Evolutionary conservation across 2,329 filamentous ascomycete genomes (phyloP), one percentile per base, ranked within the genome.

Genomic region (Dryadomyces quercivorus): DNA sequence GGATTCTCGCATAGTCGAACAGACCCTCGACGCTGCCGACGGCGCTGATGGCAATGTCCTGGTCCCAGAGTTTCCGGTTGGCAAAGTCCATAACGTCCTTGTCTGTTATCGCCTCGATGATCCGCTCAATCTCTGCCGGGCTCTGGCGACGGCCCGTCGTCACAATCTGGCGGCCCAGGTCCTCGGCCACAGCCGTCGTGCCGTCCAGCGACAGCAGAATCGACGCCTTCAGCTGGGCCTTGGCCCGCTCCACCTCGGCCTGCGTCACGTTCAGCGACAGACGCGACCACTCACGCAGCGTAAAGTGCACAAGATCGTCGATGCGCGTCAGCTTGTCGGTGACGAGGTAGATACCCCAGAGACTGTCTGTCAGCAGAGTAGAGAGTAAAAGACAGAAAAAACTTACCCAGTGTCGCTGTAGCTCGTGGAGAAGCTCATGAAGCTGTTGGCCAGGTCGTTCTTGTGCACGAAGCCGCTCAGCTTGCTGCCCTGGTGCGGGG

Each of bases 391-490:
- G 50, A 46, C 45, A 42, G 31, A 21, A 44, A 18, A 36, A 51
- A 26, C 84, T 73, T 82, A 95, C 90, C 91, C 93, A 70, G 93
- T 98, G 72, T 98, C 93, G 69, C 91, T 97, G 77, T 98, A 98
- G 80, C 89, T 95, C 63, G 93, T 98, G 62, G 91, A 96, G 78
- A 98, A 98, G 78, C 88, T 95, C 94, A 98, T 98, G 81, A 96
- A 98, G 82, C 91, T 96, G 79, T 95, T 98, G 72, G 93, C 93
- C 59, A 98, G 82, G 71, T 91, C 85, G 75, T 97, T 83, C 75
- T 95, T 85, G 80, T 94, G 88, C 63, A 98, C 85, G 66, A 93
- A 89, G 61, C 86, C 84, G 78, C 89, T 95, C 65, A 98, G 88
- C 81, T 94, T 96, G 87, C 90, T 95, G 66, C 94, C 93, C 68